Evolutionary conservation across 352 stramenopile species (phyloP), one percentile per base, ranked within the genome.

Genomic region (Globisporangium perplexum): DNA sequence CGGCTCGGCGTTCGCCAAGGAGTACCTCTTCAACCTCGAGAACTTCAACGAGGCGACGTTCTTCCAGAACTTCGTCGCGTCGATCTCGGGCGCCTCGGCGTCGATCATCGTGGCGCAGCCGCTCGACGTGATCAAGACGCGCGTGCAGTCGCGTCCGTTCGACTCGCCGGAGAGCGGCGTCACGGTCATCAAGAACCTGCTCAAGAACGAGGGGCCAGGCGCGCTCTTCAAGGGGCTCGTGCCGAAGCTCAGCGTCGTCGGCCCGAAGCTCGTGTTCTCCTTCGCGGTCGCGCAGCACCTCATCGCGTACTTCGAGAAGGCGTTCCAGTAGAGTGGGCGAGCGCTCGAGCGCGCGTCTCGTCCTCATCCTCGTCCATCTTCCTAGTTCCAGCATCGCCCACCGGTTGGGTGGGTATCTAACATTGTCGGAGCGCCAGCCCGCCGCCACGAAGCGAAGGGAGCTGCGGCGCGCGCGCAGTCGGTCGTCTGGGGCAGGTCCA

Each of bases 231-330:
- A 98, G 75, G 94, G 94, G 30, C 77, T 97, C 46, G 86, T 95
- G 62, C 94, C 94, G 45, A 98, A 98, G 83, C 77, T 98, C 33
- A 83, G 95, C 23, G 90, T 98, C 12, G 92, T 98, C 44, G 94
- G 93, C 24, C 94, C 94, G 15, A 98, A 98, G 77, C 86, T 98
- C 51, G 83, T 98, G 45, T 98, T 98, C 76, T 98, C 90, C 31
- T 98, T 98, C 72, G 95, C 93, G 0, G 83, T 98, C 51, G 94
- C 94, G 53, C 94, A 98, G 68, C 90, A 97, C 61, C 69, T 97
- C 24, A 98, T 98, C 63, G 87, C 76, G 47, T 90, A 96, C 77
- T 97, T 98, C 50, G 89, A 97, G 65, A 93, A 93, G 69, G 63
- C 69, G 18, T 91, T 93, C 39, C 49, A 59, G 46, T 56, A 66